Percentiles rank a stretch among this genome's conserved stretches.
Conservation (phyloP, 2,329 filamentous ascomycete genomes). For the Curvularia sp. region DNA sequence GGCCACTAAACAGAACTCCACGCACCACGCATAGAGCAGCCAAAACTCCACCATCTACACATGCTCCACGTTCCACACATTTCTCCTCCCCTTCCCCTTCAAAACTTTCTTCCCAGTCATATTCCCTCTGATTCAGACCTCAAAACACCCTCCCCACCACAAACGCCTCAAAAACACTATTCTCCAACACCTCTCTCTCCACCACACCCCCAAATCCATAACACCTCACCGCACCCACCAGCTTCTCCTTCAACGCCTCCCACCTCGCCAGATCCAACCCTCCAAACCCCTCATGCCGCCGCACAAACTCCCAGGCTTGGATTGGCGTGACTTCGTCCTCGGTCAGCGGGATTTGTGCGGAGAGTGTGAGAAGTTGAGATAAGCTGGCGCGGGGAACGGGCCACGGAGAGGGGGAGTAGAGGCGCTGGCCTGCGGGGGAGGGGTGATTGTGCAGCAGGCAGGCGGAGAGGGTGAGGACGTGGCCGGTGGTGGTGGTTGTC, state of each 20-base stretch:
- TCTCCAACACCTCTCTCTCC: conserved; percentile 21
- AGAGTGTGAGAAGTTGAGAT: conserved; percentile 29
- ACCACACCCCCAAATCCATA: conserved; percentile 42
- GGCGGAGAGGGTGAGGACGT: conserved; percentile 41
- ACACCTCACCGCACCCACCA: conserved; percentile 40
- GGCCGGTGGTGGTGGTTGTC: conserved; percentile 31
- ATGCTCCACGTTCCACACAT: too few relatives aligned
- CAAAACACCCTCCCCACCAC: conserved; percentile 24
- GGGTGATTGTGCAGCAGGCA: conserved; percentile 34
- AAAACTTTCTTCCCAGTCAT: too few relatives aligned
- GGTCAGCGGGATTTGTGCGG: conserved; percentile 25
- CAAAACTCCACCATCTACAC: too few relatives aligned
- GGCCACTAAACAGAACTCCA: too few relatives aligned
- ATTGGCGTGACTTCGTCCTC: conserved; percentile 47
- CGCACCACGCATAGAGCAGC: too few relatives aligned
- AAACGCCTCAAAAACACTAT: conserved; percentile 24
- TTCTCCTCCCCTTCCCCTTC: too few relatives aligned
- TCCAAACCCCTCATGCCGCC: conserved; percentile 32
- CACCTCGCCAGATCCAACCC: conserved; percentile 29
- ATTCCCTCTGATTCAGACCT: neutral
- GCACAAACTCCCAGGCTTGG: conserved; percentile 49
- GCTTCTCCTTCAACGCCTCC: conserved; percentile 31
- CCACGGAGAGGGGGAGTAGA: conserved; percentile 19
- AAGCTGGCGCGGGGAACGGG: conserved; percentile 26
- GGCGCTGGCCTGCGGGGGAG: conserved; percentile 12